These are phyloP conservation scores for Paraconiothyrium brasiliense DNA, from an alignment of 2,329 filamentous ascomycete genomes.

Conservation along the genomic window DNA sequence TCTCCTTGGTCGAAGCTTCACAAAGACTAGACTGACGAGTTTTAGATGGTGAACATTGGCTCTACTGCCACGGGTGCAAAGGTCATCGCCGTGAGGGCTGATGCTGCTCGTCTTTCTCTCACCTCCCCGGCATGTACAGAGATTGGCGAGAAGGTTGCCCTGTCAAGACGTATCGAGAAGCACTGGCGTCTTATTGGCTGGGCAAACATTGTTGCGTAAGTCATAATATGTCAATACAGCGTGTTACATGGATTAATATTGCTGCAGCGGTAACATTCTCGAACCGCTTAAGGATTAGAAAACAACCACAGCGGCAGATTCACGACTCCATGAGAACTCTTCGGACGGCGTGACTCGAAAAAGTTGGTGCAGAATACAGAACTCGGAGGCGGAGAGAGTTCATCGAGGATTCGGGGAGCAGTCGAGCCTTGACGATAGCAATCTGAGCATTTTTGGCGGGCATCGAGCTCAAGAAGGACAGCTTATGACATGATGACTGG, in stretches of 20 bases:
- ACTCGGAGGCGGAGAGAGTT: constrained; percentile 18
- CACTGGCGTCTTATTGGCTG: constrained; percentile 75
- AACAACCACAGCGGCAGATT: neutral
- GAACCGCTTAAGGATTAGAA: constrained; percentile 36
- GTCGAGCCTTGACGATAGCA: constrained; percentile 20
- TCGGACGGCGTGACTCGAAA: neutral
- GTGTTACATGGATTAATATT: constrained; percentile 28
- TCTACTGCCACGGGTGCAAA: constrained; percentile 97
- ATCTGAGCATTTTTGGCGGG: constrained; percentile 45
- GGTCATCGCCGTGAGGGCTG: constrained; percentile 95
- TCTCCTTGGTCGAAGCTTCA: neutral
- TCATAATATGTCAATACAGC: constrained; percentile 20
- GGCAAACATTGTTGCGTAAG: constrained; percentile 56
- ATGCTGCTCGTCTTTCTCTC: constrained; percentile 93
- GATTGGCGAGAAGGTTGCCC: constrained; percentile 96
- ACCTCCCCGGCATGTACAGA: constrained; percentile 96
- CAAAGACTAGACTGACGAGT: constrained; percentile 23
- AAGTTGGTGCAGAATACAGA: constrained; percentile 16
- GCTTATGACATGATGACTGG: neutral
- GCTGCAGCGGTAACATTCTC: constrained; percentile 49
- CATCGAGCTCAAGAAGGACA: constrained; percentile 24
- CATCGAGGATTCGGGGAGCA: constrained; percentile 37
- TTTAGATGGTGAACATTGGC: constrained; percentile 94
- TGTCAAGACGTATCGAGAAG: constrained; percentile 97
- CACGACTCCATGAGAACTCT: neutral